Evolutionary conservation across 2,329 filamentous ascomycete genomes (phyloP).

Genomic region (Cadophora sp.): DNA sequence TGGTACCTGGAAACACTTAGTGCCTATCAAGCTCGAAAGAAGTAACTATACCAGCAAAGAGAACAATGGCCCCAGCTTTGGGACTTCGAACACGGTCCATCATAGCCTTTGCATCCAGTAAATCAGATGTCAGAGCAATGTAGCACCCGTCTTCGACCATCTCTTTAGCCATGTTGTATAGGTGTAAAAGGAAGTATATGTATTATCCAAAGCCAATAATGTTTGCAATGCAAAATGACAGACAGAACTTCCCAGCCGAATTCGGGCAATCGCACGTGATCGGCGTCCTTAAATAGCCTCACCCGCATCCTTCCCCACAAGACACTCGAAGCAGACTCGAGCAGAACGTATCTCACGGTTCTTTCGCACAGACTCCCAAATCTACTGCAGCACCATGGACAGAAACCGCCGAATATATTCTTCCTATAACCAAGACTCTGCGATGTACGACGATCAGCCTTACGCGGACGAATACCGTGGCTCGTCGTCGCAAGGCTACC

Average conservation of each 20-base stretch:
- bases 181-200: too few species aligned
- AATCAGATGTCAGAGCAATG: conserved; percentile 70
- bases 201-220: background rate
- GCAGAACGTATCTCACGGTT: background rate
- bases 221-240: background rate
- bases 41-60: conserved; percentile 69
- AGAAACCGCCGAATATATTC: conserved; percentile 31
- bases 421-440: conserved; percentile 37
- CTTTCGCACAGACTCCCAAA: background rate
- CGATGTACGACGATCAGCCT: conserved; percentile 54
- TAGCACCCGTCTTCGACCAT: conserved; percentile 60
- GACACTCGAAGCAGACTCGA: background rate
- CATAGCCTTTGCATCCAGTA: conserved; percentile 61
- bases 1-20: conserved; percentile 65
- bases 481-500: conserved; percentile 39
- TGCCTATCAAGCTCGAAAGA: conserved; percentile 9
- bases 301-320: too few species aligned
- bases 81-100: conserved; percentile 75
- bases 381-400: conserved; percentile 29
- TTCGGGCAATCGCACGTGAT: too few species aligned
- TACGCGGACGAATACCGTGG: conserved; percentile 35
- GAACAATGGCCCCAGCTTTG: conserved; percentile 75
- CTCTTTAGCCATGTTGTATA: conserved; percentile 46
- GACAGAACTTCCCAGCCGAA: too few species aligned
- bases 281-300: background rate